Evolutionary conservation across 441 rosid species (phyloP).

Genomic region (Erodium chrysanthum): DNA sequence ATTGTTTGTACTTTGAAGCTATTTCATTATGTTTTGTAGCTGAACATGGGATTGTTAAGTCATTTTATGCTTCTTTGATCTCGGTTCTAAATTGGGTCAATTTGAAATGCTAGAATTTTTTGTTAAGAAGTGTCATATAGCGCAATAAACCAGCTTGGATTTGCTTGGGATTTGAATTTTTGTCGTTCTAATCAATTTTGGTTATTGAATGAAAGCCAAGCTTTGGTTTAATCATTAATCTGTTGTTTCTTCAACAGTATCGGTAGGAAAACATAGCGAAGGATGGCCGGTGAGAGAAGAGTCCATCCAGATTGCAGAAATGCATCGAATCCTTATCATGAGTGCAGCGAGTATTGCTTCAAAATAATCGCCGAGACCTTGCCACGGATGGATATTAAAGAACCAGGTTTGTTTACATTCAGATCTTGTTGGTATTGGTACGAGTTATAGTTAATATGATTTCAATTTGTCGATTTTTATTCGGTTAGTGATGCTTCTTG

Average conservation of each 20-base stretch:
- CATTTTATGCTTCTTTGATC: too few relatives aligned
- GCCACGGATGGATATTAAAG: slow-evolving; percentile 28
- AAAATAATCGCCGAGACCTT: slow-evolving; percentile 47
- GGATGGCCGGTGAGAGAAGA: slow-evolving; percentile 3
- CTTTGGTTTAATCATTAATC: background rate
- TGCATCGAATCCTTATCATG: slow-evolving; percentile 17
- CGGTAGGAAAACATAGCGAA: background rate
- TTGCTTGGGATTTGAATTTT: too few relatives aligned
- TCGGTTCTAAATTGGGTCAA: too few relatives aligned
- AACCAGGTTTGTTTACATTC: slow-evolving; percentile 15
- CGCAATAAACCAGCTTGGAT: too few relatives aligned
- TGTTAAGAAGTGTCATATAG: too few relatives aligned
- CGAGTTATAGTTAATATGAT: too few relatives aligned
- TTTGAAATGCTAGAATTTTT: too few relatives aligned
- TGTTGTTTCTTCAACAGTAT: background rate
- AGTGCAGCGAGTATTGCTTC: slow-evolving; percentile 24
- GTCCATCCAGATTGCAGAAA: slow-evolving; percentile 7
- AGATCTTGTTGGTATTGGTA: too few relatives aligned
- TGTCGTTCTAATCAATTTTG: too few relatives aligned
- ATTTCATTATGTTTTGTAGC: background rate
- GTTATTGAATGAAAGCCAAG: background rate
- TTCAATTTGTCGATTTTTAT: too few relatives aligned
- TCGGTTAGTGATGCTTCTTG: too few relatives aligned
- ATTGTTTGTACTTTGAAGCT: background rate
- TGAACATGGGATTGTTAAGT: background rate